phyloP scores from a whole-genome alignment of 495 filamentous ascomycete genomes.

The Penicillium herquei region DNA sequence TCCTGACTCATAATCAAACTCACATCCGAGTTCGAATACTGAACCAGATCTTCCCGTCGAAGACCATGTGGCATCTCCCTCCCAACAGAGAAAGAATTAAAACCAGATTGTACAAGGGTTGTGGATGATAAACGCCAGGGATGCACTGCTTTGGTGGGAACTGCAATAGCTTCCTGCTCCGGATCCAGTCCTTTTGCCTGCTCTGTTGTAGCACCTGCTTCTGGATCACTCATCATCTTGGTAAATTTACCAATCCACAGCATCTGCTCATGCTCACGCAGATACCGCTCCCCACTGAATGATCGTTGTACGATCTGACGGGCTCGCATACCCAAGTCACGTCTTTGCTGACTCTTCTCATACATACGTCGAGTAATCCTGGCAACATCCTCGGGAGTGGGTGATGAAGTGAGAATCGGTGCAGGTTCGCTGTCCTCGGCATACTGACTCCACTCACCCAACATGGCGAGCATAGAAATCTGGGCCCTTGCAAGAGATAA shows the following conservation, averaged over 20 bases:
- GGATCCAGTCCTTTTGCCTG: conserved; percentile 25
- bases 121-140: too few relatives aligned
- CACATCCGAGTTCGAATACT: conserved; percentile 43
- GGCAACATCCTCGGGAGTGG: conserved; percentile 52
- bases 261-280: conserved; percentile 70
- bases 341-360: conserved; percentile 56
- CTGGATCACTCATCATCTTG: conserved; percentile 38
- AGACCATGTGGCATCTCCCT: conserved; percentile 39
- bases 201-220: conserved; percentile 26
- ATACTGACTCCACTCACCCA: conserved; percentile 58
- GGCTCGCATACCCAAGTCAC: conserved; percentile 59
- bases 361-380: conserved; percentile 60
- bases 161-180: conserved; percentile 14
- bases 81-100: conserved; percentile 30
- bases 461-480: conserved; percentile 58
- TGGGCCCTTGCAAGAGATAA: conserved; percentile 58
- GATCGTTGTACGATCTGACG: conserved; percentile 59
- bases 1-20: conserved; percentile 43
- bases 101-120: conserved; percentile 12
- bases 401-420: conserved; percentile 48
- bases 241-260: conserved; percentile 59
- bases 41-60: conserved; percentile 37
- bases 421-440: conserved; percentile 44
- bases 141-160: conserved; percentile 14
- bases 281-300: conserved; percentile 61